Evolutionary conservation across 495 filamentous ascomycete genomes (phyloP).

Genomic region (Lasiosphaeria ovina): DNA sequence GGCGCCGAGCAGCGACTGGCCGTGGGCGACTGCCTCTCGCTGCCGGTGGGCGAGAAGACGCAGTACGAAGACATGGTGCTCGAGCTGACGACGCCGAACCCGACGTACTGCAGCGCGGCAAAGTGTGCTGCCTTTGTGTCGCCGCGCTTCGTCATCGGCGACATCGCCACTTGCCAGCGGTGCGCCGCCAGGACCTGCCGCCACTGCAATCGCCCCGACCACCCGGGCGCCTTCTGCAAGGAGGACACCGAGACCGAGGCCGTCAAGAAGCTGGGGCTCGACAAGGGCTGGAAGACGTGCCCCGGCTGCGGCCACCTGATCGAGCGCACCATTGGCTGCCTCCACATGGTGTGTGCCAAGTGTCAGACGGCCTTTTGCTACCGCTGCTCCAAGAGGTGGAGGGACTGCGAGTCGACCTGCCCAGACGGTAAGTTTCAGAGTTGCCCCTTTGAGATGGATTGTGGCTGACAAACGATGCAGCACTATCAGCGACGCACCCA

Average conservation of each 20-base stretch:
- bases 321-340: slow-evolving; percentile 8
- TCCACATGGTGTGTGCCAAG: slow-evolving; percentile 7
- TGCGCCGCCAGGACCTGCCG: slow-evolving; percentile 6
- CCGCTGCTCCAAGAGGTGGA: slow-evolving; percentile 3
- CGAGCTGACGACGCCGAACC: slow-evolving; percentile 6
- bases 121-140: slow-evolving; percentile 1
- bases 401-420: not conserved
- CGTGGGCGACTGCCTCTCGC: not conserved
- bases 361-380: slow-evolving; percentile 13
- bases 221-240: slow-evolving; percentile 2
- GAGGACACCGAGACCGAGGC: slow-evolving; percentile 12
- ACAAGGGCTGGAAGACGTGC: slow-evolving; percentile 12
- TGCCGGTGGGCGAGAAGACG: not conserved
- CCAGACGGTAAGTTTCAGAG: not conserved
- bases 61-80: slow-evolving; percentile 6
- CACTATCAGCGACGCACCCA: not conserved
- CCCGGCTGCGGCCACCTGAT: slow-evolving; percentile 6
- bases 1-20: not conserved
- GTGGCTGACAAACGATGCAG: not conserved
- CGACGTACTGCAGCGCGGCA: slow-evolving; percentile 6
- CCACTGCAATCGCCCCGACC: slow-evolving; percentile 1
- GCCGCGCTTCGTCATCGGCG: not conserved
- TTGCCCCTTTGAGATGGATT: not conserved
- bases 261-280: not conserved
- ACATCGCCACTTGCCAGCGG: slow-evolving; percentile 3